A percentile compares a stretch with the other conserved stretches of the same genome.
These are phyloP conservation scores for Vickermania spadyakhi DNA, from an alignment of 208 protist species.

Conservation along the genomic window DNA sequence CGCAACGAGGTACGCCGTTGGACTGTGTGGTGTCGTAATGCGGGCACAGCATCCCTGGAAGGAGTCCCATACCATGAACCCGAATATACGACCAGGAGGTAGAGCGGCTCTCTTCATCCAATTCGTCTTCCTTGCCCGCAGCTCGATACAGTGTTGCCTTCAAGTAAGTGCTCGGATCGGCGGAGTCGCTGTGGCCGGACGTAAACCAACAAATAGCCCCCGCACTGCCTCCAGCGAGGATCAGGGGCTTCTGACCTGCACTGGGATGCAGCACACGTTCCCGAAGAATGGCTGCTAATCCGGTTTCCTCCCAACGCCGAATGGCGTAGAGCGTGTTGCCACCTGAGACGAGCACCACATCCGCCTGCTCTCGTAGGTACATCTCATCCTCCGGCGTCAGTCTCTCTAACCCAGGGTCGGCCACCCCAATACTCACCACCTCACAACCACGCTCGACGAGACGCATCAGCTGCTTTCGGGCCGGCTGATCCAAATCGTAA, in stretches of 20 bases:
- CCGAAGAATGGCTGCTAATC: constrained; percentile 41
- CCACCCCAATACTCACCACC: constrained; percentile 37
- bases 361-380: constrained; percentile 28
- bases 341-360: constrained; percentile 74
- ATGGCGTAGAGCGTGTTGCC: constrained; percentile 89
- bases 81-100: constrained; percentile 78
- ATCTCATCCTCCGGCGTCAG: constrained; percentile 16
- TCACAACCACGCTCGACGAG: constrained; percentile 44
- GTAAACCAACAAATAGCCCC: constrained; percentile 90
- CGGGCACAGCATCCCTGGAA: constrained; percentile 83
- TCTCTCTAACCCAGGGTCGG: constrained; percentile 25
- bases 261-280: constrained; percentile 10
- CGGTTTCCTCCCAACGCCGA: constrained; percentile 80
- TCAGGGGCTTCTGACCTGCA: constrained; percentile 16
- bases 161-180: constrained; percentile 68
- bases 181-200: constrained; percentile 83
- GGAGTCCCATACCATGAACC: constrained; percentile 58
- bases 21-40: constrained; percentile 65
- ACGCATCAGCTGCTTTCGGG: constrained; percentile 24
- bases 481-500: constrained; percentile 62
- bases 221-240: constrained; percentile 80
- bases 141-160: constrained; percentile 27
- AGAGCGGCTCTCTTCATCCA: constrained; percentile 2
- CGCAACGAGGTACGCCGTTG: constrained; percentile 61
- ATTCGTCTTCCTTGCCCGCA: constrained; percentile 9